A percentile compares a stretch with the other conserved stretches of the same genome.
These are phyloP conservation scores for Aspergillus fischeri DNA, from an alignment of 2,329 filamentous ascomycete genomes.

Conservation along the genomic window DNA sequence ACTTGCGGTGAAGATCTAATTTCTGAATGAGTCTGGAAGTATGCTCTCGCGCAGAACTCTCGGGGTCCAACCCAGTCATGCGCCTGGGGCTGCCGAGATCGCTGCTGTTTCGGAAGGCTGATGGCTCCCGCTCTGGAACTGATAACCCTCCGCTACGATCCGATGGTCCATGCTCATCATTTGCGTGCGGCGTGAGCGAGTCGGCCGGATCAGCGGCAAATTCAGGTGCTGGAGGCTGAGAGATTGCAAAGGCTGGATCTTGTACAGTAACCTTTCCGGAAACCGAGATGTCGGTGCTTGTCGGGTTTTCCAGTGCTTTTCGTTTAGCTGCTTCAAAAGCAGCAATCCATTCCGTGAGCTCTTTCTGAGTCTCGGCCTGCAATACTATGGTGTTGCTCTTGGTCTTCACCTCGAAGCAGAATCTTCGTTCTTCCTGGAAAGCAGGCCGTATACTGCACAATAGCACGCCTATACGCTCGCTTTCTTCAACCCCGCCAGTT, in stretches of 20 bases:
- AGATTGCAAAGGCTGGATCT: conserved; percentile 85
- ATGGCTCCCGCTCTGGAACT: conserved; percentile 58
- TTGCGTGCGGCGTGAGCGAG: conserved; percentile 53
- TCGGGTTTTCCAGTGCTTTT: conserved; percentile 74
- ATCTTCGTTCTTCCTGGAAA: conserved; percentile 86
- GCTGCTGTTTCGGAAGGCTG: conserved; percentile 63
- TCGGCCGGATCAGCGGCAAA: conserved; percentile 79
- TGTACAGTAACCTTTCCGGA: conserved; percentile 44
- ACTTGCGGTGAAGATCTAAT: conserved; percentile 81
- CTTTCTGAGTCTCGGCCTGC: conserved; percentile 86
- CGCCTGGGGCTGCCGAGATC: conserved; percentile 57
- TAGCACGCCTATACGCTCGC: conserved; percentile 90
- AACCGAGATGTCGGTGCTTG: conserved; percentile 46
- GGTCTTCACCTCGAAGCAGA: conserved; percentile 98
- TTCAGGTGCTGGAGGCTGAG: conserved; percentile 79
- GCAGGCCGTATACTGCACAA: conserved; percentile 90
- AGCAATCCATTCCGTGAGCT: conserved; percentile 92
- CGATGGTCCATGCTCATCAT: conserved; percentile 51
- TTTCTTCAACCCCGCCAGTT: conserved; percentile 82
- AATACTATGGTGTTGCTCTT: conserved; percentile 86
- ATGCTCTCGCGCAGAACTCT: conserved; percentile 68
- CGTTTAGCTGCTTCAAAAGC: conserved; percentile 93
- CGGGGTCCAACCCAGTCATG: conserved; percentile 51
- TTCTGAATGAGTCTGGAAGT: conserved; percentile 88
- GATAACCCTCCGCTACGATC: conserved; percentile 65